These are phyloP conservation scores for Cajanus cajan DNA, from an alignment of 306 rosid species.

Conservation along the genomic window DNA sequence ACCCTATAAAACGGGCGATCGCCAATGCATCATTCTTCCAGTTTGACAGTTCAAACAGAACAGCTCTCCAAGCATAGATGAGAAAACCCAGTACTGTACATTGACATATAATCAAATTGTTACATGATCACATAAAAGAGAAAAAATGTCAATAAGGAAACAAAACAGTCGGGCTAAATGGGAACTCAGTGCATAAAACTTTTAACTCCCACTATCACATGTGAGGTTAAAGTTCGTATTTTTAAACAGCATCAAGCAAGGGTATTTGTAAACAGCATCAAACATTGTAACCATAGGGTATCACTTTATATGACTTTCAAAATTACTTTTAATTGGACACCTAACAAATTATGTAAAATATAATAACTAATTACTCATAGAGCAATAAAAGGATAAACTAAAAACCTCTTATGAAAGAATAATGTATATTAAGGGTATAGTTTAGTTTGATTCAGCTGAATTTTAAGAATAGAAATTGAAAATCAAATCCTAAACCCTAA, in stretches of 20 bases:
- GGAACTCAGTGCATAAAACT: neutral
- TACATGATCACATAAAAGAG: neutral
- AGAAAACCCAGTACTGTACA: slow-evolving; percentile 71
- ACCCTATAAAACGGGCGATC: slow-evolving; percentile 53
- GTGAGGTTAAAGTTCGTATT: neutral
- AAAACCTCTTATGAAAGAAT: too few relatives aligned
- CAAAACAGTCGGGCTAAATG: neutral
- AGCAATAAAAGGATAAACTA: neutral
- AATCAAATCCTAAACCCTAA: neutral
- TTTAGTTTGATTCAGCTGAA: neutral
- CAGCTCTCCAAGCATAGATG: slow-evolving; percentile 91
- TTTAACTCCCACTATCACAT: neutral
- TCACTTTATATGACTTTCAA: neutral
- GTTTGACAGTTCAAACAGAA: slow-evolving; percentile 74
- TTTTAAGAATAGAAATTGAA: neutral
- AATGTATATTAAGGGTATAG: neutral
- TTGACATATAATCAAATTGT: slow-evolving; percentile 21
- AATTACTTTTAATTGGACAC: neutral
- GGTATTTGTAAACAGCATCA: slow-evolving; percentile 16
- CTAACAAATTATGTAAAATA: neutral
- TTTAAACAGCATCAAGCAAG: slow-evolving; percentile 21
- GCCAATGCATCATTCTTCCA: slow-evolving; percentile 64
- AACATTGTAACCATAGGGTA: too few relatives aligned
- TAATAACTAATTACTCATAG: neutral
- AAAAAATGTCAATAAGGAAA: neutral